A percentile compares a stretch with the other conserved stretches of the same genome.
Conservation (phyloP, 129 eudicot species). For the Flaveria ramosissima region DNA sequence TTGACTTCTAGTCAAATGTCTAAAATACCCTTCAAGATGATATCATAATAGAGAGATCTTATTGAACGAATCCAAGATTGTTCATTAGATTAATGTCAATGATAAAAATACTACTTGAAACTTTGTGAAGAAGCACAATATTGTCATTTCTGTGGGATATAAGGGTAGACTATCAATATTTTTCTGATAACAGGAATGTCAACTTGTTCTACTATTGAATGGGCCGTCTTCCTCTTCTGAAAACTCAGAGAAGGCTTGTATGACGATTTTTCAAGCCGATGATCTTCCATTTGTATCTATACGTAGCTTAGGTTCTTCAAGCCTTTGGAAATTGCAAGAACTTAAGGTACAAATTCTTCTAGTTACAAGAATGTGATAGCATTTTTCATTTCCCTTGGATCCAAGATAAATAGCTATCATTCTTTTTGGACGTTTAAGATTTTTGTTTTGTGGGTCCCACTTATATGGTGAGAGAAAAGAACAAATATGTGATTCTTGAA, state of each 20-base stretch:
- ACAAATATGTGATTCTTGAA: conserved; percentile 8
- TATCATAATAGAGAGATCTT: not conserved
- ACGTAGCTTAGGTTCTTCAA: conserved; percentile 35
- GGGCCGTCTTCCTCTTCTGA: conserved; percentile 55
- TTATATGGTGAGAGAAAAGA: conserved; percentile 12
- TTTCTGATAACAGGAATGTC: conserved; percentile 67
- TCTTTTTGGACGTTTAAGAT: not conserved
- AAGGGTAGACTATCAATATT: not conserved
- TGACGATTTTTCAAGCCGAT: conserved; percentile 71
- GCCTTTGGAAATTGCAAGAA: conserved; percentile 65
- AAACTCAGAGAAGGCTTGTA: conserved; percentile 68
- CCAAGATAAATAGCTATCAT: conserved; percentile 4
- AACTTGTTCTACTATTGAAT: conserved; percentile 71
- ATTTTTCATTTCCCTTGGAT: conserved; percentile 9
- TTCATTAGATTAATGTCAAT: not conserved
- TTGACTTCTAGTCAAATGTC: conserved; percentile 11
- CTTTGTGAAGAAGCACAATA: not conserved
- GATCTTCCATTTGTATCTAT: conserved; percentile 74
- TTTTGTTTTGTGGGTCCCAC: conserved; percentile 25
- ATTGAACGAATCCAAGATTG: not conserved
- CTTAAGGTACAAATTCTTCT: conserved; percentile 56
- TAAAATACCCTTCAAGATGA: not conserved
- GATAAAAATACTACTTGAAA: not conserved
- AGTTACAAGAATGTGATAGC: conserved; percentile 5
- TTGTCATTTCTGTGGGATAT: not conserved